phyloP scores from a whole-genome alignment of 2,329 filamentous ascomycete species.

The Orbilia blumenaviensis region DNA sequence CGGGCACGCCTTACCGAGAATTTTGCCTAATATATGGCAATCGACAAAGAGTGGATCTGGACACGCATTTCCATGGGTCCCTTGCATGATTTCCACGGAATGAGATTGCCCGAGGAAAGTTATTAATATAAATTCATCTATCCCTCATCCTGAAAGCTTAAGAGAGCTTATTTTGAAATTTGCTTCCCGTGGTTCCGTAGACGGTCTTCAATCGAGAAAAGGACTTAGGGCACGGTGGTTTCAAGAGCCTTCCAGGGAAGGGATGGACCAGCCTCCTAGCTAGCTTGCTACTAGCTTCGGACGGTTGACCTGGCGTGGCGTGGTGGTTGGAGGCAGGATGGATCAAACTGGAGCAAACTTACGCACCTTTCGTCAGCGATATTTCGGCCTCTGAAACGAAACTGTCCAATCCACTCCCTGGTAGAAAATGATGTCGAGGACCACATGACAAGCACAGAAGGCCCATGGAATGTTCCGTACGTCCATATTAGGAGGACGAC shows the following conservation, averaged over 20 bases:
- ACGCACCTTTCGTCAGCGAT: neutral
- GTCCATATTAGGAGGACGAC: neutral
- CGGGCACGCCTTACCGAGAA: neutral
- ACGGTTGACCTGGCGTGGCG: no score
- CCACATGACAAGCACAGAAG: slow-evolving; percentile 35
- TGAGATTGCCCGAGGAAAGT: slow-evolving; percentile 37
- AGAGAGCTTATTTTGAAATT: slow-evolving; percentile 45
- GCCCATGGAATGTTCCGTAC: slow-evolving; percentile 30
- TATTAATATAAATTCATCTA: slow-evolving; percentile 28
- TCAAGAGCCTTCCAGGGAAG: neutral
- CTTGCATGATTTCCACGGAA: slow-evolving; percentile 23
- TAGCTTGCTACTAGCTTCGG: neutral
- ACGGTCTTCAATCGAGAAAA: slow-evolving; percentile 1
- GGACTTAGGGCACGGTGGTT: neutral
- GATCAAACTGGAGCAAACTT: neutral
- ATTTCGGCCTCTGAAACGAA: slow-evolving; percentile 28
- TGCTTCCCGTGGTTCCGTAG: slow-evolving; percentile 51
- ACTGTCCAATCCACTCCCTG: slow-evolving; percentile 4
- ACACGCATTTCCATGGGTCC: neutral
- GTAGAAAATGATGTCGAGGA: neutral
- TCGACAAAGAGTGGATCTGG: neutral
- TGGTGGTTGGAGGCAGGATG: neutral
- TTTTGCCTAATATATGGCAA: slow-evolving; percentile 11
- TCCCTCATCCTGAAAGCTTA: slow-evolving; percentile 30
- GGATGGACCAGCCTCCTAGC: neutral